Conservation (phyloP, 768 basidiomycete species). For the Phallus indusiatus region DNA sequence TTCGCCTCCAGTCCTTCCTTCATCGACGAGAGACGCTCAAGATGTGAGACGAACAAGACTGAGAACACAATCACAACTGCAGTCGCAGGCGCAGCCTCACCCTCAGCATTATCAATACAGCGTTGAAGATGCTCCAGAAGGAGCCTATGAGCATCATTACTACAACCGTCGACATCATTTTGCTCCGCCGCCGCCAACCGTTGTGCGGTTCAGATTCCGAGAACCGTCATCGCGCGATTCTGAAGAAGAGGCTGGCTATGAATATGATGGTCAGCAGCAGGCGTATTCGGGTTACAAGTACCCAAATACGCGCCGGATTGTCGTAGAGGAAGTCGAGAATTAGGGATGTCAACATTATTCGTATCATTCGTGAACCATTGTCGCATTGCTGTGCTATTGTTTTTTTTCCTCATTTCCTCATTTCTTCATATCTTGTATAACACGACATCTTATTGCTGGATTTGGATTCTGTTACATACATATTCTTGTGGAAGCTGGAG, state of each 20-base stretch:
- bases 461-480: background rate
- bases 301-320: background rate
- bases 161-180: background rate
- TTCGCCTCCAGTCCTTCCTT: background rate
- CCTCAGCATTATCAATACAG: background rate
- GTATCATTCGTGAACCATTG: background rate
- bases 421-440: background rate
- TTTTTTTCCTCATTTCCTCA: background rate
- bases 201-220: background rate
- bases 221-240: background rate
- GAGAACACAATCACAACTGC: background rate
- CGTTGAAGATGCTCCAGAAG: background rate
- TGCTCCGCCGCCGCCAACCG: background rate
- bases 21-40: background rate
- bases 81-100: background rate
- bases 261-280: background rate
- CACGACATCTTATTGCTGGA: background rate
- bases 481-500: background rate
- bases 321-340: background rate
- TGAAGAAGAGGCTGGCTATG: background rate
- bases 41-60: background rate
- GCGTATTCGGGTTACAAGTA: background rate
- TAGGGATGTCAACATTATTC: background rate
- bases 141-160: background rate
- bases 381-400: background rate